Conservation (phyloP, 352 stramenopile genomes). For the Globisporangium solare region DNA sequence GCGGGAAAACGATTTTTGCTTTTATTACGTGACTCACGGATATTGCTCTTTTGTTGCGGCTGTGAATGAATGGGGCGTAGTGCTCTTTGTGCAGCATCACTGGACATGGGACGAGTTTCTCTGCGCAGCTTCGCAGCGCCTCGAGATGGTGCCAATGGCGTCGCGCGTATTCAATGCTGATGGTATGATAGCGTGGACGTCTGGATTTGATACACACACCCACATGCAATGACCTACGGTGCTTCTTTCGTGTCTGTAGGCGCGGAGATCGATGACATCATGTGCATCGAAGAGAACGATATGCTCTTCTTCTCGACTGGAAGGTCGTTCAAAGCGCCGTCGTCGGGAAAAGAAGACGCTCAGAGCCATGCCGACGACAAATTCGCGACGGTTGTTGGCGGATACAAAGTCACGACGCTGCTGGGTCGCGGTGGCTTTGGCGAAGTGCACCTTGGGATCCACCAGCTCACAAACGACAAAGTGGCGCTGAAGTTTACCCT, state of each 20-base stretch:
- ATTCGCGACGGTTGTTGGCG: conserved; percentile 65
- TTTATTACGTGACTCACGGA: background rate
- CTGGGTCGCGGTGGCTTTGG: conserved; percentile 80
- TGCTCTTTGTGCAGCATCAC: conserved; percentile 78
- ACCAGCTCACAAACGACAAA: conserved; percentile 83
- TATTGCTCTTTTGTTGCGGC: conserved; percentile 2
- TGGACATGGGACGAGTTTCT: conserved; percentile 87
- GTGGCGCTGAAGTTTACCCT: conserved; percentile 87
- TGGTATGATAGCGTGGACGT: conserved; percentile 16
- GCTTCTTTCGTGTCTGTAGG: conserved; percentile 16
- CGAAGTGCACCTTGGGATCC: conserved; percentile 67
- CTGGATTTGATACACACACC: too few relatives aligned
- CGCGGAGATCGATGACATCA: conserved; percentile 86
- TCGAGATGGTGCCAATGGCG: conserved; percentile 81
- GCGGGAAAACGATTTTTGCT: too few relatives aligned
- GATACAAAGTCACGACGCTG: conserved; percentile 77
- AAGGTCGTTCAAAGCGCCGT: conserved; percentile 70
- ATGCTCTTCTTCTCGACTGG: conserved; percentile 87
- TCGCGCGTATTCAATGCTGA: conserved; percentile 84
- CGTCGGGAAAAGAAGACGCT: conserved; percentile 39
- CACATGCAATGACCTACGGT: too few relatives aligned
- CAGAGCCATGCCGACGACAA: conserved; percentile 40
- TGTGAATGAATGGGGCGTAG: conserved; percentile 17
- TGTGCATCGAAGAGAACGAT: conserved; percentile 89
- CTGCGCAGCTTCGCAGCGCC: conserved; percentile 67